Evolutionary conservation across 441 rosid genomes (phyloP).

Genomic region (Croton laevigatus): DNA sequence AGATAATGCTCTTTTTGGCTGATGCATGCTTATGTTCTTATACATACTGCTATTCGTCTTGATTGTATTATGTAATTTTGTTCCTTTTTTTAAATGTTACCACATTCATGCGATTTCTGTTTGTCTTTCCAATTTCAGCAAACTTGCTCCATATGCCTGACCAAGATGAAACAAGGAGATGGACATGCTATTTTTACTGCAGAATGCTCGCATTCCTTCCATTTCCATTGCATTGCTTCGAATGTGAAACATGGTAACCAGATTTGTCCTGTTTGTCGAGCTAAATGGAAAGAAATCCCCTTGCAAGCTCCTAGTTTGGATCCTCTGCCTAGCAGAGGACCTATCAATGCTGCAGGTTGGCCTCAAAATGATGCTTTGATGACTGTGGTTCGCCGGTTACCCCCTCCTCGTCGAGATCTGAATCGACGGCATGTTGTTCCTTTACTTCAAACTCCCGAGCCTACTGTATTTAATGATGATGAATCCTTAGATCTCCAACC

Average conservation of each 20-base stretch:
- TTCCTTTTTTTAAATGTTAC: neutral
- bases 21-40: neutral
- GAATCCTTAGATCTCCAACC: slow-evolving; percentile 63
- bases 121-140: slow-evolving; percentile 39
- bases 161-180: slow-evolving; percentile 76
- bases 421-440: slow-evolving; percentile 56
- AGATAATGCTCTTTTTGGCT: neutral
- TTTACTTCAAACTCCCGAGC: slow-evolving; percentile 64
- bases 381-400: slow-evolving; percentile 52
- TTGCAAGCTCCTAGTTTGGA: slow-evolving; percentile 61
- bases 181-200: slow-evolving; percentile 93
- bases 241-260: slow-evolving; percentile 89
- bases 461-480: slow-evolving; percentile 69
- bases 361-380: slow-evolving; percentile 55
- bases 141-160: slow-evolving; percentile 84
- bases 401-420: slow-evolving; percentile 52
- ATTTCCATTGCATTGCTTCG: slow-evolving; percentile 87
- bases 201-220: slow-evolving; percentile 92
- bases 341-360: slow-evolving; percentile 41
- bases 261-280: slow-evolving; percentile 84
- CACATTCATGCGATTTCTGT: neutral
- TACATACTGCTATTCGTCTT: neutral
- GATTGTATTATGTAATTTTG: neutral
- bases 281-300: slow-evolving; percentile 90
- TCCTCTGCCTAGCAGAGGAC: slow-evolving; percentile 38